These are phyloP conservation scores for Gamarada debralockiae DNA, from an alignment of 495 filamentous ascomycete genomes.

Conservation along the genomic window DNA sequence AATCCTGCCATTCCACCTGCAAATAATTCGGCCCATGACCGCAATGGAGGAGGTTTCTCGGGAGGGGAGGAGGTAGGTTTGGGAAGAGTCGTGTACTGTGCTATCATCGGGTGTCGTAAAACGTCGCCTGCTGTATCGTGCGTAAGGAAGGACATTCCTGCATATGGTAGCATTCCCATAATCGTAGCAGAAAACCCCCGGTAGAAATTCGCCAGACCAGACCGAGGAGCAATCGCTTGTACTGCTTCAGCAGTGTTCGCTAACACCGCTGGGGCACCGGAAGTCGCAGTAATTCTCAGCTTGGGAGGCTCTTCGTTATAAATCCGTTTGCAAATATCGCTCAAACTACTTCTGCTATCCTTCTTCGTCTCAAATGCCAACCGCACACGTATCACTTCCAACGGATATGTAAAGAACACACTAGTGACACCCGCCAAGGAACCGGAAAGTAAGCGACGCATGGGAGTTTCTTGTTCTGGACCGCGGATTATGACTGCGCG, in stretches of 20 bases:
- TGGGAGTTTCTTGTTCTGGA: constrained; percentile 70
- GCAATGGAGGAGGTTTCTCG: constrained; percentile 61
- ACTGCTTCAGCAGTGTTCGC: constrained; percentile 8
- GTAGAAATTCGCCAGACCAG: constrained; percentile 86
- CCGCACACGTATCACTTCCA: constrained; percentile 89
- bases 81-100: constrained; percentile 61
- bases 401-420: constrained; percentile 92
- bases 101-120: constrained; percentile 61
- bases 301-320: constrained; percentile 61
- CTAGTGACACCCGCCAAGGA: constrained; percentile 80
- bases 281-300: not conserved
- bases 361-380: constrained; percentile 87
- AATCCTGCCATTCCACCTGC: constrained; percentile 83
- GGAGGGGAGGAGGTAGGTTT: constrained; percentile 37
- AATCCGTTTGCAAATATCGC: constrained; percentile 73
- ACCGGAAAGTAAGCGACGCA: constrained; percentile 74
- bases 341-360: constrained; percentile 59
- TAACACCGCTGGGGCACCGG: not conserved
- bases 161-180: constrained; percentile 93
- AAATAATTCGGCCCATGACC: constrained; percentile 76
- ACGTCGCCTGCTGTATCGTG: constrained; percentile 85
- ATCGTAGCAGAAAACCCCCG: constrained; percentile 88
- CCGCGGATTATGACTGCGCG: constrained; percentile 68
- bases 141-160: constrained; percentile 94
- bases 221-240: constrained; percentile 41